A percentile compares a stretch with the other conserved stretches of the same genome.
These are phyloP conservation scores for Magnaporthales sp. DNA, from an alignment of 2,329 filamentous ascomycete species.

Conservation along the genomic window DNA sequence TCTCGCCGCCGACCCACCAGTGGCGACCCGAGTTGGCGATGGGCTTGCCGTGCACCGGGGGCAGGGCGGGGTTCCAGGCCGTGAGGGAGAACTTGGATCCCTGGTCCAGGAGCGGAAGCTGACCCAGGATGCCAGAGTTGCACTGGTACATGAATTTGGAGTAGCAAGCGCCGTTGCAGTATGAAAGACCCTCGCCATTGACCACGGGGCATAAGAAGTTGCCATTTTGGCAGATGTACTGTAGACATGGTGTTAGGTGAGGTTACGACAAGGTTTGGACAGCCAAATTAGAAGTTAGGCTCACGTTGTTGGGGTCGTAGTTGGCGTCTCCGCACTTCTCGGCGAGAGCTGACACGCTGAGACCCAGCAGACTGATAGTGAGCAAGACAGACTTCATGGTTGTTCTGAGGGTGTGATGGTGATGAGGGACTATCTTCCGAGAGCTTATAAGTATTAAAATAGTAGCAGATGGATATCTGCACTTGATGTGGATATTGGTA, in stretches of 20 bases:
- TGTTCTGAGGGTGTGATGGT: not conserved
- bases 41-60: conserved; percentile 18
- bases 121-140: conserved; percentile 13
- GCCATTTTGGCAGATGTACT: conserved; percentile 21
- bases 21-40: conserved; percentile 18
- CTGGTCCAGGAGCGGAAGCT: conserved; percentile 13
- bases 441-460: not conserved
- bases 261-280: not conserved
- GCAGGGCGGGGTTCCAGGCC: conserved; percentile 19
- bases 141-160: conserved; percentile 24
- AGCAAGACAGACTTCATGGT: not conserved
- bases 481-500: not conserved
- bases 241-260: not conserved
- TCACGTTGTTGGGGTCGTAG: not conserved
- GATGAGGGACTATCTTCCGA: not conserved
- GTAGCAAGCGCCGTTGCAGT: conserved; percentile 26
- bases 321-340: not conserved
- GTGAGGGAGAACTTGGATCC: conserved; percentile 18
- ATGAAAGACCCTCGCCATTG: conserved; percentile 22
- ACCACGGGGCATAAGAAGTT: conserved; percentile 23
- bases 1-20: conserved; percentile 16
- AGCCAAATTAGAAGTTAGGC: not conserved
- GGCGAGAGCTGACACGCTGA: not conserved
- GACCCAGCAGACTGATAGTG: not conserved
- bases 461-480: not conserved